phyloP scores from a whole-genome alignment of 75 land plant species.

The Gnetum montanum region DNA sequence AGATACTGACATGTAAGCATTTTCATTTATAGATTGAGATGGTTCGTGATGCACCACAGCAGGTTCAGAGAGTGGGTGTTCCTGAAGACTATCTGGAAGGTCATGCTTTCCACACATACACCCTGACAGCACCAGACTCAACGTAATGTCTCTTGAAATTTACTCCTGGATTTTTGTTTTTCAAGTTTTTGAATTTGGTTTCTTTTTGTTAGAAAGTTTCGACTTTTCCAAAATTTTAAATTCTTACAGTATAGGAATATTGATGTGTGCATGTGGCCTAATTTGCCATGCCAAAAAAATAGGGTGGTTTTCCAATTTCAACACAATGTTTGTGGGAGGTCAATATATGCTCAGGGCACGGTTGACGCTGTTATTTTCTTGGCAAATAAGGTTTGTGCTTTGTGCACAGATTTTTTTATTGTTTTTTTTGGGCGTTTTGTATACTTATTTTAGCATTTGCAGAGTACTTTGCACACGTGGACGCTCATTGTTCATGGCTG shows the following conservation, averaged over 20 bases:
- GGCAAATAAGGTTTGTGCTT: slow-evolving; percentile 62
- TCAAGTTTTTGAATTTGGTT: background rate
- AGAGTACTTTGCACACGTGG: too few relatives aligned
- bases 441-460: too few relatives aligned
- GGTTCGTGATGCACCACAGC: slow-evolving; percentile 67
- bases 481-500: too few relatives aligned
- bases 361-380: slow-evolving; percentile 89
- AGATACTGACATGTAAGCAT: background rate
- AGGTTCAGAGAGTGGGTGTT: slow-evolving; percentile 75
- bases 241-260: background rate
- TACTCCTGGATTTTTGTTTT: background rate
- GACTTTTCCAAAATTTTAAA: background rate
- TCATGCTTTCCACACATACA: slow-evolving; percentile 95
- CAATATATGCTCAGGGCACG: slow-evolving; percentile 97
- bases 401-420: background rate
- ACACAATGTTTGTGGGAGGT: slow-evolving; percentile 96
- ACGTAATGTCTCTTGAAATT: slow-evolving; percentile 50
- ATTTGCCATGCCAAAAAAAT: slow-evolving; percentile 5
- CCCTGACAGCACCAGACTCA: slow-evolving; percentile 71
- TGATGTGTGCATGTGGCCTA: background rate
- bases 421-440: too few relatives aligned
- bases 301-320: slow-evolving; percentile 93
- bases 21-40: slow-evolving; percentile 46
- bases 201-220: background rate
- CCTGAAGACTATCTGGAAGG: slow-evolving; percentile 79